Conservation (phyloP, 1,284 basidiomycete species). For the Sanghuangporus baumii region DNA sequence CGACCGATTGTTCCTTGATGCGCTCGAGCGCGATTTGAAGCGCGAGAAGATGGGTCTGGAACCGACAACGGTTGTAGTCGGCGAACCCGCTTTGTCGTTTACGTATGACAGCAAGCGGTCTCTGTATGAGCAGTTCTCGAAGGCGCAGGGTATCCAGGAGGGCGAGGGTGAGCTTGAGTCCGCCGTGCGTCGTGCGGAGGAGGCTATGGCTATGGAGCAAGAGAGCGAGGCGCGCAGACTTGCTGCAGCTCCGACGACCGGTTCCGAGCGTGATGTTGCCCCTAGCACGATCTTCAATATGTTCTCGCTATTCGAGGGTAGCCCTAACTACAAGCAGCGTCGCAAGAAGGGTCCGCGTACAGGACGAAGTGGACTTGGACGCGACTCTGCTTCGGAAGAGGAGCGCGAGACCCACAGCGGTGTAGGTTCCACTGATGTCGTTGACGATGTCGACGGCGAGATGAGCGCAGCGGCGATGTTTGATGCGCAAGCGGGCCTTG, state of each 20-base stretch:
- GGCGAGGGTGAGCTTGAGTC: slow-evolving; percentile 55
- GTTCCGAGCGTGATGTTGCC: slow-evolving; percentile 16
- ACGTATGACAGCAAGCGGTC: slow-evolving; percentile 81
- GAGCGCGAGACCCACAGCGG: slow-evolving; percentile 13
- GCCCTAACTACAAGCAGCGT: slow-evolving; percentile 81
- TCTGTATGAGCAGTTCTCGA: slow-evolving; percentile 82
- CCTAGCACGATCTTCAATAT: slow-evolving; percentile 55
- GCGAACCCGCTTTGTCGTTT: slow-evolving; percentile 80
- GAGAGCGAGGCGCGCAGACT: background rate
- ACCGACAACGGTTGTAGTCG: slow-evolving; percentile 68
- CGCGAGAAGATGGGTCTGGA: slow-evolving; percentile 85
- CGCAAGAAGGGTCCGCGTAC: slow-evolving; percentile 58
- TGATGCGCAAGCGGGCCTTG: slow-evolving; percentile 40
- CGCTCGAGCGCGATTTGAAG: slow-evolving; percentile 88
- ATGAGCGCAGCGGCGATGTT: slow-evolving; percentile 61
- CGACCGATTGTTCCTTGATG: slow-evolving; percentile 92
- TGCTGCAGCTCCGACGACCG: background rate
- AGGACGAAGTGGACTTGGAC: slow-evolving; percentile 7
- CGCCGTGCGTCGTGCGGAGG: slow-evolving; percentile 41
- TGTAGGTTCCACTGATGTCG: slow-evolving; percentile 17
- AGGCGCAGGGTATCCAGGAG: slow-evolving; percentile 46
- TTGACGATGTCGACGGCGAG: slow-evolving; percentile 29
- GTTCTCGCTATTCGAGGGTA: slow-evolving; percentile 77
- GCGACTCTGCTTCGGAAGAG: slow-evolving; percentile 15
- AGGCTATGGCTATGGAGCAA: slow-evolving; percentile 25